Percentiles rank a stretch among this genome's conserved stretches.
These are phyloP conservation scores for Wickerhamomyces tratensis DNA, from an alignment of 805 yeast genomes.

Conservation along the genomic window DNA sequence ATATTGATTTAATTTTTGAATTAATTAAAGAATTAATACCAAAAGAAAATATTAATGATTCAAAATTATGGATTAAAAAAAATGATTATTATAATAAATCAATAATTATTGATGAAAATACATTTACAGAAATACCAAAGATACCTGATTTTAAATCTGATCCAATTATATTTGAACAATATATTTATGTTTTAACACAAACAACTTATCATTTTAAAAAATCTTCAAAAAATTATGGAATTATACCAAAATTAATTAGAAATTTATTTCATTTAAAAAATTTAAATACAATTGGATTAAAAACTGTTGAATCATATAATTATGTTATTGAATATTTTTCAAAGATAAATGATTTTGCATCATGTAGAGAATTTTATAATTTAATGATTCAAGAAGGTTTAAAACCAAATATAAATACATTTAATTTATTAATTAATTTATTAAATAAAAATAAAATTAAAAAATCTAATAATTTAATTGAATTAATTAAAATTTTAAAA, in stretches of 20 bases:
- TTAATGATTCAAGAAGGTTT: constrained; percentile 28
- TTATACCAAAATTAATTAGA: constrained; percentile 26
- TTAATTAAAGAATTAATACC: no score
- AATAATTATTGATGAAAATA: constrained; percentile 5
- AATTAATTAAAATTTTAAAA: constrained; percentile 19
- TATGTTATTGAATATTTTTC: constrained; percentile 29
- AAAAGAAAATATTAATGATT: no score
- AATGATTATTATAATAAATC: constrained; percentile 1
- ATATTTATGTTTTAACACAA: constrained; percentile 27
- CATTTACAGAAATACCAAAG: constrained; percentile 25
- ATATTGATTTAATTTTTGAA: no score
- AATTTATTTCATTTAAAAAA: constrained; percentile 31
- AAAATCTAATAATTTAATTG: constrained; percentile 18
- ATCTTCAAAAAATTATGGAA: constrained; percentile 27
- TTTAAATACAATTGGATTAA: constrained; percentile 19
- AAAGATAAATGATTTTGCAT: constrained; percentile 26
- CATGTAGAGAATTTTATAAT: constrained; percentile 28
- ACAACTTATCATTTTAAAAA: constrained; percentile 23
- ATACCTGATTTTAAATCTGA: constrained; percentile 22
- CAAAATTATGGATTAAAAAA: constrained; percentile 1
- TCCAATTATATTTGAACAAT: constrained; percentile 19
- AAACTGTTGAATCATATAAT: constrained; percentile 25
- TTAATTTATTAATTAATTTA: constrained; percentile 26
- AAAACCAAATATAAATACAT: constrained; percentile 27
- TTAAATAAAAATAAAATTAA: constrained; percentile 19